Evolutionary conservation across 2,329 filamentous ascomycete species (phyloP), one percentile per base, ranked within the genome.

Genomic region (Eutypa lata): DNA sequence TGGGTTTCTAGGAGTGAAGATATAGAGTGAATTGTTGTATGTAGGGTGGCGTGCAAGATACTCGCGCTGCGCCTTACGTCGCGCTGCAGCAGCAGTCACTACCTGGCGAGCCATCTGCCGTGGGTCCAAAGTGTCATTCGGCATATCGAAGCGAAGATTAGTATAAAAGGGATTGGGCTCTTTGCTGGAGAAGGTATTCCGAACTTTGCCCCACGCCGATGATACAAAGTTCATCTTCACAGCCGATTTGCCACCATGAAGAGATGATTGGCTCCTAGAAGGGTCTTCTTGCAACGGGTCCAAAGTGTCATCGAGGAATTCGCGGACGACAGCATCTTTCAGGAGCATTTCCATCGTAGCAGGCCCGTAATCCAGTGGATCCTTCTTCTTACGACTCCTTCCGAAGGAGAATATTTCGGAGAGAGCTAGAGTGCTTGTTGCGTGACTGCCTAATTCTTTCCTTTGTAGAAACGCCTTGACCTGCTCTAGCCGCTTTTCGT

Each of bases 111-210:
- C 95, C 87, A 97, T 91, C 57, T 88, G 85, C 47, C 89, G 84
- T 2, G 93, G 90, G 67, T 97, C 91, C 31, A 93, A 75, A 28
- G 89, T 86, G 57, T 95, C 89, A 57, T 91, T 90, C 2, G 84
- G 81, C 6, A 83, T 82, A 26, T 90, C 83, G 55, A 95, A 82
- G 33, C 83, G 76, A 47, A 79, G 70, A 59, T 81, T 91, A 7
- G 91, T 88, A 71, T 97, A 97, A 68, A 99, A 99, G 0, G 94
- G 94, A 68, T 99, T 99, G 0, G 91, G 90, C 52, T 97, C 92
- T 50, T 81, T 78, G 61, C 87, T 79, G 57, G 76, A 80, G 48
- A 90, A 71, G 10, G 75, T 69, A 7, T 75, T 75, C 19, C 79
- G 71, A 24, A 90, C 55, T 51, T 79, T 85, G 22, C 78, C 79